Evolutionary conservation across 1,284 basidiomycete genomes (phyloP), one percentile per base, ranked within the genome.

Genomic region (Cutaneotrichosporon daszewskae): DNA sequence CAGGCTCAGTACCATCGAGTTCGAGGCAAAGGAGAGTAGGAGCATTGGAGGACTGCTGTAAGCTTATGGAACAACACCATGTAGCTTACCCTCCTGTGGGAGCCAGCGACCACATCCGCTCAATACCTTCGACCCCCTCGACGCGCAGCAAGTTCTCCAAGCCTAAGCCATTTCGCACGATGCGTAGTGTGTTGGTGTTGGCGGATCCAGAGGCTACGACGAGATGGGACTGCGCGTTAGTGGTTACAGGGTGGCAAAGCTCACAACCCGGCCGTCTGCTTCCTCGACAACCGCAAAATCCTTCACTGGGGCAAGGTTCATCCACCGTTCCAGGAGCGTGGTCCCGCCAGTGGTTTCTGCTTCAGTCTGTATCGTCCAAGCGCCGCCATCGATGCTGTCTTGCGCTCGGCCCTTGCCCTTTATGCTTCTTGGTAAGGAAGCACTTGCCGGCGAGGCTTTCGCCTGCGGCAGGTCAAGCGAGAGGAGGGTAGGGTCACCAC

Each of bases 151-250:
- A 55, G 53, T 85, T 82, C 40, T 81, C 76, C 57, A 94, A 81
- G 43, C 88, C 85, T 1, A 88, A 89, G 3, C 92, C 92, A 50
- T 83, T 89, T 46, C 87, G 77, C 9, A 97, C 78, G 20, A 92
- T 70, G 28, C 87, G 82, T 9, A 98, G 63, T 10, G 84, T 84
- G 7, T 92, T 91, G 1, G 81, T 79, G 49, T 82, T 88, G 16
- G 79, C 78, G 0, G 83, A 84, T 2, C 94, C 94, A 3, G 90
- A 94, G 53, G 88, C 90, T 0, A 90, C 86, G 3, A 97, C 80
- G 35, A 96, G 78, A 62, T 91, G 82, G 12, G 79, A 79, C 82
- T 87, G 60, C 3, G 5, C 7, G 37, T 40, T 13, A 47, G 31
- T 17, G 16, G 10, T 14, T 6, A 17, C 19, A 25, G 20, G 13